Evolutionary conservation across 1,139 yeast genomes (phyloP), one percentile per base, ranked within the genome.

Genomic region (Saccharomyces hybrid): DNA sequence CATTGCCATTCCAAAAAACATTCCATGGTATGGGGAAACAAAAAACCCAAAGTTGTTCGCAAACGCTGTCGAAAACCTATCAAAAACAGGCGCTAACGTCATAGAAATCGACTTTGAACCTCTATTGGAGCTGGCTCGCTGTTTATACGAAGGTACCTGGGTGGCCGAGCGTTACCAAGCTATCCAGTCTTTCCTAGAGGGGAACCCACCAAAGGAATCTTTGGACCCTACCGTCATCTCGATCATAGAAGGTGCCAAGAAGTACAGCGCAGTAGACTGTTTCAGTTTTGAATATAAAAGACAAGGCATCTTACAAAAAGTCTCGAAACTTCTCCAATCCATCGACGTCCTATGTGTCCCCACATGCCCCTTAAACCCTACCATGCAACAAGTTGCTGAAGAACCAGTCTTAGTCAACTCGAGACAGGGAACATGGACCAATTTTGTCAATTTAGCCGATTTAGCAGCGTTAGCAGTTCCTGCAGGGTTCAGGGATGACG

Each of bases 91-190:
- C 44, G 88, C 86, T 42, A 80, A 79, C 53, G 71, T 87, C 47
- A 78, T 79, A 12, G 74, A 83, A 9, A 71, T 84, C 46, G 90
- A 88, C 71, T 89, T 91, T 66, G 73, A 83, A 11, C 86, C 90
- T 9, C 77, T 93, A 51, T 75, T 87, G 59, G 87, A 86, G 50
- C 78, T 93, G 58, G 99, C 98, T n/a, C 81, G 81, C 61, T 86
- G 93, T 67, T 78, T 93, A 48, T 93, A 93, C 70, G 97, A 91
- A 65, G 99, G 99, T 55, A 88, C 98, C n/a, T 93, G 99, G 99
- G 98, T 93, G 9, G 88, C 95, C 28, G 99, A 93, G 74, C 81
- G 99, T 62, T 90, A 83, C 73, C 82, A 89, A 59, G 97, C 97
- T 19, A 80, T 83, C 46, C 80, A 82, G 62, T 88, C 85, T 46